Conservation (phyloP, 345 rosid species). For the Lagerstroemia speciosa region DNA sequence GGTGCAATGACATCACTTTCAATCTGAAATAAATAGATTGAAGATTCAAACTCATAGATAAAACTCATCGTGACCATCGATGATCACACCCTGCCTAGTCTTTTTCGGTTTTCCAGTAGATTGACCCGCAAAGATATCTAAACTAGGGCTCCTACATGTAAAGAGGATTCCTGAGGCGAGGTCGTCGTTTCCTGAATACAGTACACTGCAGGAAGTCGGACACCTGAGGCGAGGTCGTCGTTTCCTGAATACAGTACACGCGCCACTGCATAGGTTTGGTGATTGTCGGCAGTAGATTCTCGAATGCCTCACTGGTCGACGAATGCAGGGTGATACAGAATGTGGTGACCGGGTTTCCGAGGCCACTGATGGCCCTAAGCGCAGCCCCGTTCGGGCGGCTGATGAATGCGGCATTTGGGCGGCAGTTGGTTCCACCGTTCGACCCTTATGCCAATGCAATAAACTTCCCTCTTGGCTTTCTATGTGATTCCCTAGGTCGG, state of each 20-base stretch:
- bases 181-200: too few species aligned
- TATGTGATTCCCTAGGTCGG: constrained; percentile 76
- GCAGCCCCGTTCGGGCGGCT: constrained; percentile 38
- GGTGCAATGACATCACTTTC: too few species aligned
- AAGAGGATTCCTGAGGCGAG: too few species aligned
- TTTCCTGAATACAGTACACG: background rate
- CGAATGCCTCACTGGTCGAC: background rate
- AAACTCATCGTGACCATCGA: too few species aligned
- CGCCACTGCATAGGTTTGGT: background rate
- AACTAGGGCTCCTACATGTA: too few species aligned
- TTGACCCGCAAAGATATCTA: too few species aligned
- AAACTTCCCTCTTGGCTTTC: constrained; percentile 63
- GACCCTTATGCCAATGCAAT: constrained; percentile 50
- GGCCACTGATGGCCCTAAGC: constrained; percentile 70
- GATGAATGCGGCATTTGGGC: constrained; percentile 49
- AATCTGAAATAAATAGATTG: too few species aligned
- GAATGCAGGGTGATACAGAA: constrained; percentile 53
- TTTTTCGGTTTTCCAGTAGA: too few species aligned
- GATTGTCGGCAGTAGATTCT: background rate
- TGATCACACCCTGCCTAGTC: too few species aligned
- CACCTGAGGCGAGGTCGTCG: constrained; percentile 40
- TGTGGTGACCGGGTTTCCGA: constrained; percentile 59
- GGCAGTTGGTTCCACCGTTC: constrained; percentile 45
- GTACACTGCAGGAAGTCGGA: constrained; percentile 86
- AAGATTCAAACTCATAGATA: too few species aligned